These are phyloP conservation scores for Monilinia laxa DNA, from an alignment of 2,329 filamentous ascomycete species.

Conservation along the genomic window DNA sequence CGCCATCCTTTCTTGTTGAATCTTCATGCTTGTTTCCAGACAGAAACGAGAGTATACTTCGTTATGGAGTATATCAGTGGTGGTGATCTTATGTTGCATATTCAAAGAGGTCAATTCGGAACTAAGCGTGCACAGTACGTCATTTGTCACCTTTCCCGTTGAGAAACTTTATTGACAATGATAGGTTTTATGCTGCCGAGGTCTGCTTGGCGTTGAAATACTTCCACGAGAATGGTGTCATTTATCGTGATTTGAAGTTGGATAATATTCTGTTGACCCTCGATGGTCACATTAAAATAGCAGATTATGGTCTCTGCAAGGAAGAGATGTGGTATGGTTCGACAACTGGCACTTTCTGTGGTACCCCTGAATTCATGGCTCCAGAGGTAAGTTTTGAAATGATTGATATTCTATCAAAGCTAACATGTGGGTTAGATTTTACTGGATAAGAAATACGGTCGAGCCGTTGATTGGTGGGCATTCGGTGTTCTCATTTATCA, in stretches of 20 bases:
- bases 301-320: constrained; percentile 97
- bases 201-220: constrained; percentile 97
- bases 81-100: constrained; percentile 98
- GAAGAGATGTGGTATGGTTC: constrained; percentile 99
- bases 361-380: constrained; percentile 99
- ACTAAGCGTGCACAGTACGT: constrained; percentile 92
- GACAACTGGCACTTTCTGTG: constrained; percentile 96
- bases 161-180: constrained; percentile 28
- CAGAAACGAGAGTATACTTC: constrained; percentile 96
- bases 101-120: constrained; percentile 93
- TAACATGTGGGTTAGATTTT: constrained; percentile 65
- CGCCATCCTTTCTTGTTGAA: constrained; percentile 94
- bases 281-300: constrained; percentile 98
- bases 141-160: constrained; percentile 12
- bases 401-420: constrained; percentile 28
- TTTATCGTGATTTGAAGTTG: constrained; percentile 81
- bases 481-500: constrained; percentile 99
- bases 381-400: constrained; percentile 67
- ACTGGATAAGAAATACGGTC: constrained; percentile 96
- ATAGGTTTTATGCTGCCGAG: constrained; percentile 91
- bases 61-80: constrained; percentile 99
- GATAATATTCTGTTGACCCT: constrained; percentile 91
- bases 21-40: constrained; percentile 97
- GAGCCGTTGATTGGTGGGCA: constrained; percentile 99
- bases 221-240: constrained; percentile 98